Conservation (phyloP, 129 eudicot species). For the Logfia minima region DNA sequence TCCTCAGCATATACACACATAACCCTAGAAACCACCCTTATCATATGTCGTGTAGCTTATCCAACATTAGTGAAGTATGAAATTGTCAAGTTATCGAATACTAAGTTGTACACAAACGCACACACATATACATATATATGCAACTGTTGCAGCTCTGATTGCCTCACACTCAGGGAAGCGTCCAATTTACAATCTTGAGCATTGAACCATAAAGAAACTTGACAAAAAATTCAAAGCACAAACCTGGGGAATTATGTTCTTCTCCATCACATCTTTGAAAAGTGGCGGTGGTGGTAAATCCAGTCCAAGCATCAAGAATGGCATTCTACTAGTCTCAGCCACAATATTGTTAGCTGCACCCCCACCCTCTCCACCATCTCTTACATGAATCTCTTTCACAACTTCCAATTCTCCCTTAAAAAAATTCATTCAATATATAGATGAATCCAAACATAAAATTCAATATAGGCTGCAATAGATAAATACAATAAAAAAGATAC, state of each 20-base stretch:
- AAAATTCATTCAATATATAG: neutral
- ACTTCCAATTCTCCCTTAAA: constrained; percentile 90
- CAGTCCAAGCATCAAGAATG: constrained; percentile 92
- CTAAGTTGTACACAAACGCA: neutral
- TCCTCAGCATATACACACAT: neutral
- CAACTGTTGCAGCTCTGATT: neutral
- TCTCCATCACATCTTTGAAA: constrained; percentile 90
- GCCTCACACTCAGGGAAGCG: neutral
- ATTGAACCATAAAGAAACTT: constrained; percentile 3
- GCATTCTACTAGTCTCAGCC: constrained; percentile 69
- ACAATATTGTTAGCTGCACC: constrained; percentile 23
- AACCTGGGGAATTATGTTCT: constrained; percentile 96
- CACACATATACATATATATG: neutral
- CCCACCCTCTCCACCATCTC: constrained; percentile 29
- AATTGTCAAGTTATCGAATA: neutral
- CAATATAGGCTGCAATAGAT: neutral
- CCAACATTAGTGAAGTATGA: neutral
- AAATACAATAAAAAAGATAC: constrained; percentile 22
- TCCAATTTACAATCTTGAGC: neutral
- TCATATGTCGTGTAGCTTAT: neutral
- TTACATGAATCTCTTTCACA: constrained; percentile 66
- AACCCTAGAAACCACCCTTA: neutral
- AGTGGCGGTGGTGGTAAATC: constrained; percentile 98
- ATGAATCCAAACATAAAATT: neutral
- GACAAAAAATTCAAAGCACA: constrained; percentile 13